Evolutionary conservation across 148 eudicot genomes (phyloP).

Genomic region (Amaranthus cruentus): DNA sequence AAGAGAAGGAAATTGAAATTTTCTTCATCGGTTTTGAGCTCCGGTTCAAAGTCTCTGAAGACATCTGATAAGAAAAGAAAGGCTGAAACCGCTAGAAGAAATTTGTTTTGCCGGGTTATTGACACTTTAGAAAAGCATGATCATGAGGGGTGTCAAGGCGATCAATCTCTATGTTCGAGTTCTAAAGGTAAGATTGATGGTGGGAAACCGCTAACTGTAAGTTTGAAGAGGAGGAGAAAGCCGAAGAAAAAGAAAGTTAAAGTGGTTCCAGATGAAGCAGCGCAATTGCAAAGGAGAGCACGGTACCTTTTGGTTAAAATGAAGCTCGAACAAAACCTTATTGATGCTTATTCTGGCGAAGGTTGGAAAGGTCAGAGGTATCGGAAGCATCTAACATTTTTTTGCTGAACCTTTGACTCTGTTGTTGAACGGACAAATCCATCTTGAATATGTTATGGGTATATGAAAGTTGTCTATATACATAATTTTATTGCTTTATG

Average conservation of each 20-base stretch:
- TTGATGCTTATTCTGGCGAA: constrained; percentile 89
- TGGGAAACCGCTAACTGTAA: constrained; percentile 17
- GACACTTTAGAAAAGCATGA: constrained; percentile 8
- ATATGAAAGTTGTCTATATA: background rate
- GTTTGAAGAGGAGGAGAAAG: constrained; percentile 42
- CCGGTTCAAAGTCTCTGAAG: constrained; percentile 17
- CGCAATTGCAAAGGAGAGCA: constrained; percentile 65
- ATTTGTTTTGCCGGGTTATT: background rate
- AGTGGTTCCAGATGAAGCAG: constrained; percentile 55
- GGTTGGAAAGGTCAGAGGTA: constrained; percentile 99
- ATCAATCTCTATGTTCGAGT: constrained; percentile 11
- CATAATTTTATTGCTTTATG: background rate
- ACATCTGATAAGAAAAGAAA: constrained; percentile 14
- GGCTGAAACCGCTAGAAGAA: constrained; percentile 7
- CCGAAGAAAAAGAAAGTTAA: constrained; percentile 39
- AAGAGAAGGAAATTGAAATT: constrained; percentile 17
- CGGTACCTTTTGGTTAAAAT: constrained; percentile 73
- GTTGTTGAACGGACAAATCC: background rate
- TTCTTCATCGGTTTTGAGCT: constrained; percentile 11
- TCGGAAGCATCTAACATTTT: constrained; percentile 19
- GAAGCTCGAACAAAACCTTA: constrained; percentile 87
- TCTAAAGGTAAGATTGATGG: constrained; percentile 18
- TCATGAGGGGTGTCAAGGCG: constrained; percentile 19
- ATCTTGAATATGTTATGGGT: background rate
- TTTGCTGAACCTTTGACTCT: constrained; percentile 14